These are phyloP conservation scores for Vicia villosa DNA, from an alignment of 306 rosid species.

Conservation along the genomic window DNA sequence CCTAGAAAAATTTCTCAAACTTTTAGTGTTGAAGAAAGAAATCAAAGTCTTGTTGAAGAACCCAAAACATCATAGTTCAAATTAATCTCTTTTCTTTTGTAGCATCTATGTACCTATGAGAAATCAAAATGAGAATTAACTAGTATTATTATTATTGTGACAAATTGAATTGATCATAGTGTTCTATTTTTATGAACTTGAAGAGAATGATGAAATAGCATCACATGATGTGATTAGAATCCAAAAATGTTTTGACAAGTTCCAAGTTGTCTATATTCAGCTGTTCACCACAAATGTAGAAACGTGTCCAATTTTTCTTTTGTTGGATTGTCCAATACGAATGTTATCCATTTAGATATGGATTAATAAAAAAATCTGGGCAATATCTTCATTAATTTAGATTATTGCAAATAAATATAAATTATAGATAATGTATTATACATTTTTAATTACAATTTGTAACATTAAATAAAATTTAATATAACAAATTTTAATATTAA, in stretches of 20 bases:
- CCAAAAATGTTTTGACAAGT: neutral
- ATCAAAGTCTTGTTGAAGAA: slow-evolving; percentile 41
- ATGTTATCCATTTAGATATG: neutral
- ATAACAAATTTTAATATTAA: too few species aligned
- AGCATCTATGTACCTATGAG: neutral
- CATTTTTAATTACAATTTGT: too few species aligned
- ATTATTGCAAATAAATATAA: too few species aligned
- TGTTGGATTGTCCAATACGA: neutral
- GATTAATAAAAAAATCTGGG: too few species aligned
- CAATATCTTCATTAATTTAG: too few species aligned
- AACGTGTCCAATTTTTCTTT: neutral
- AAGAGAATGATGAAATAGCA: too few species aligned
- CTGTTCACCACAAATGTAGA: neutral
- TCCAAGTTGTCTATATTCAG: neutral
- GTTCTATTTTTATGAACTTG: neutral
- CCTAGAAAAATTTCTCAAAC: slow-evolving; percentile 37
- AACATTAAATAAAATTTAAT: too few species aligned
- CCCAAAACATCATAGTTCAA: slow-evolving; percentile 23
- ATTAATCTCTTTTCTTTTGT: neutral
- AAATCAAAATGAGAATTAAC: neutral
- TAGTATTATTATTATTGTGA: neutral
- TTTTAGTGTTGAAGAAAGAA: slow-evolving; percentile 31
- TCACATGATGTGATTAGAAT: neutral
- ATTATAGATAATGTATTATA: too few species aligned
- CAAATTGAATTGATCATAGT: neutral